Evolutionary conservation across 2,329 filamentous ascomycete genomes (phyloP).

Genomic region (Colletotrichum sp.): DNA sequence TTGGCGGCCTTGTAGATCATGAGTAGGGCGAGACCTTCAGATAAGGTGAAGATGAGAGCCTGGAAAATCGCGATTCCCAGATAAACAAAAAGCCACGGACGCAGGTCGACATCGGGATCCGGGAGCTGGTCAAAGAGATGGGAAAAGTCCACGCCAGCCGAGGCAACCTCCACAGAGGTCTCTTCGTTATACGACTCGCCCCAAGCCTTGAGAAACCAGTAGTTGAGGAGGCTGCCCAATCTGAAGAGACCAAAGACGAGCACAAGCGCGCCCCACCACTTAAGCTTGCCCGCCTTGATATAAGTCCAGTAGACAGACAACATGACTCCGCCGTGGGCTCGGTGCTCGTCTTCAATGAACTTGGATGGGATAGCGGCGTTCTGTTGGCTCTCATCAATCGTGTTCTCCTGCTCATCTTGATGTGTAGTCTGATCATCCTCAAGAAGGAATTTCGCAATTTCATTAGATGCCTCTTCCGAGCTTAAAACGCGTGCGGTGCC

Average conservation of each 20-base stretch:
- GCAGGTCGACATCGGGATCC: conserved; percentile 68
- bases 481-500: conserved; percentile 60
- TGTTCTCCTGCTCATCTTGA: conserved; percentile 35
- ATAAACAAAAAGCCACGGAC: conserved; percentile 77
- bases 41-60: conserved; percentile 63
- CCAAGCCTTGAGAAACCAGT: conserved; percentile 88
- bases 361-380: conserved; percentile 68
- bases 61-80: conserved; percentile 68
- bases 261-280: conserved; percentile 74
- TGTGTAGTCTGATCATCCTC: conserved; percentile 25
- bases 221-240: conserved; percentile 67
- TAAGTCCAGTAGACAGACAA: conserved; percentile 83
- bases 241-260: conserved; percentile 68
- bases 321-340: conserved; percentile 78
- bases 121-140: conserved; percentile 60
- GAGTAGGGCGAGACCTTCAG: conserved; percentile 72
- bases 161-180: background rate
- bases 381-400: conserved; percentile 41
- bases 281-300: conserved; percentile 78
- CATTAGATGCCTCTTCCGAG: conserved; percentile 43
- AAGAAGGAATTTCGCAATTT: conserved; percentile 30
- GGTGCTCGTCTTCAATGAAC: conserved; percentile 80
- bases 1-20: conserved; percentile 82
- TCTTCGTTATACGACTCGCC: conserved; percentile 69
- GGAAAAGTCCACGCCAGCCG: conserved; percentile 25